Conservation (phyloP, 2,329 filamentous ascomycete genomes). For the Fusarium albidum region DNA sequence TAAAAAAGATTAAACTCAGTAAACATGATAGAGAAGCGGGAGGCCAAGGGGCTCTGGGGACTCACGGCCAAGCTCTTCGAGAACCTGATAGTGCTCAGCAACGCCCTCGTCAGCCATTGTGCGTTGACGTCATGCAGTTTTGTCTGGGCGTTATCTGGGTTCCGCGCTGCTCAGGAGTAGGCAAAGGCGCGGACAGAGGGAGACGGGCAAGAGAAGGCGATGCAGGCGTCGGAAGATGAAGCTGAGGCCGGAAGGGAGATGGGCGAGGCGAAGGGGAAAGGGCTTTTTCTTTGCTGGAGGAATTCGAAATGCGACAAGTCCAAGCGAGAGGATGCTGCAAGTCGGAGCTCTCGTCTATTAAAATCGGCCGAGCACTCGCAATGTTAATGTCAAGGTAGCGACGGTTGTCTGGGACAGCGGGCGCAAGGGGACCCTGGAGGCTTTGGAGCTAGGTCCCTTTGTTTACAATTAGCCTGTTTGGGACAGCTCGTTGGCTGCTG, state of each 20-base stretch:
- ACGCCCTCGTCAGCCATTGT: constrained; percentile 70
- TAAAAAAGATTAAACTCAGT: constrained; percentile 11
- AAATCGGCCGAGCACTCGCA: constrained; percentile 25
- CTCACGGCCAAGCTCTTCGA: constrained; percentile 95
- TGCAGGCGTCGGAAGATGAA: constrained; percentile 4
- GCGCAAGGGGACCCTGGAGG: constrained; percentile 37
- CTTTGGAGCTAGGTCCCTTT: constrained; percentile 45
- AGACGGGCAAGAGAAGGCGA: constrained; percentile 13
- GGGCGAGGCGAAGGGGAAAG: no score
- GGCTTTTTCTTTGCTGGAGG: constrained; percentile 7
- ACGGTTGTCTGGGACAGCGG: constrained; percentile 49
- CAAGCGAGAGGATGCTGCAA: constrained; percentile 5
- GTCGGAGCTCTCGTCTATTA: constrained; percentile 30
- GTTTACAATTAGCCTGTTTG: constrained; percentile 52
- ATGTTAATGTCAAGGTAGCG: constrained; percentile 27
- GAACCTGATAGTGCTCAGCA: constrained; percentile 89
- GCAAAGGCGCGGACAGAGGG: constrained; percentile 9
- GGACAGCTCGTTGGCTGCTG: constrained; percentile 38
- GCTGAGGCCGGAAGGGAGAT: constrained; percentile 3
- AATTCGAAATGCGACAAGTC: constrained; percentile 10
- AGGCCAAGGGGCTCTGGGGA: constrained; percentile 37
- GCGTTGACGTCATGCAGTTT: constrained; percentile 40
- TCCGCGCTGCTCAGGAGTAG: constrained; percentile 12
- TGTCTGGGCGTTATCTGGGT: constrained; percentile 18
- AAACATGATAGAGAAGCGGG: background rate